phyloP scores from a whole-genome alignment of 2,329 filamentous ascomycete species.

The Drechslerella dactyloides region DNA sequence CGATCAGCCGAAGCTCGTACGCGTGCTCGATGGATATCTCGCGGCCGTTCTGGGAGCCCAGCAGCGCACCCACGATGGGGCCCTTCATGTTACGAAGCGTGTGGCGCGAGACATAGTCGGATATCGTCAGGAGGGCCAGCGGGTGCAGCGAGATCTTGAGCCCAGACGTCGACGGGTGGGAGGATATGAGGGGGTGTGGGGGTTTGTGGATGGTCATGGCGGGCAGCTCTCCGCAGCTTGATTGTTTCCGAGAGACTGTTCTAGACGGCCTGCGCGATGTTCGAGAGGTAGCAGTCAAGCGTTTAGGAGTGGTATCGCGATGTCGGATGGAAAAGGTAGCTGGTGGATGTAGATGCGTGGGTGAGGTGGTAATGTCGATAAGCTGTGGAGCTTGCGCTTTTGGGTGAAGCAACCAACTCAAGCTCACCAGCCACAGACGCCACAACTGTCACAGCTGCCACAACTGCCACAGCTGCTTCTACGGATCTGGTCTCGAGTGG shows the following conservation, averaged over 20 bases:
- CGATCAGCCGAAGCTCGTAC: slow-evolving; percentile 75
- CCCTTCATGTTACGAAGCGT: slow-evolving; percentile 76
- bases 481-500: too few species aligned
- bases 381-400: slow-evolving; percentile 3
- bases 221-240: slow-evolving; percentile 61
- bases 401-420: neutral
- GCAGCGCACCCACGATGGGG: slow-evolving; percentile 82
- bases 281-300: too few species aligned
- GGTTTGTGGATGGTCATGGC: slow-evolving; percentile 96
- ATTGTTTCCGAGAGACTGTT: neutral
- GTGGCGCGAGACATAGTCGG: slow-evolving; percentile 93
- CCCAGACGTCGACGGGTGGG: slow-evolving; percentile 68
- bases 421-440: neutral
- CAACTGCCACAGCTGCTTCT: too few species aligned
- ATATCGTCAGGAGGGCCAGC: slow-evolving; percentile 92
- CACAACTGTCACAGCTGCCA: neutral
- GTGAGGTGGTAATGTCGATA: neutral
- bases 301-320: neutral
- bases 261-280: neutral
- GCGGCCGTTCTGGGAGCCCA: slow-evolving; percentile 89
- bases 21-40: slow-evolving; percentile 91
- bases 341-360: neutral
- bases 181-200: slow-evolving; percentile 63
- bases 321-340: neutral
- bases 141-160: slow-evolving; percentile 87